These are phyloP conservation scores for Lactarius deliciosus DNA, from an alignment of 768 basidiomycete species.

Conservation along the genomic window DNA sequence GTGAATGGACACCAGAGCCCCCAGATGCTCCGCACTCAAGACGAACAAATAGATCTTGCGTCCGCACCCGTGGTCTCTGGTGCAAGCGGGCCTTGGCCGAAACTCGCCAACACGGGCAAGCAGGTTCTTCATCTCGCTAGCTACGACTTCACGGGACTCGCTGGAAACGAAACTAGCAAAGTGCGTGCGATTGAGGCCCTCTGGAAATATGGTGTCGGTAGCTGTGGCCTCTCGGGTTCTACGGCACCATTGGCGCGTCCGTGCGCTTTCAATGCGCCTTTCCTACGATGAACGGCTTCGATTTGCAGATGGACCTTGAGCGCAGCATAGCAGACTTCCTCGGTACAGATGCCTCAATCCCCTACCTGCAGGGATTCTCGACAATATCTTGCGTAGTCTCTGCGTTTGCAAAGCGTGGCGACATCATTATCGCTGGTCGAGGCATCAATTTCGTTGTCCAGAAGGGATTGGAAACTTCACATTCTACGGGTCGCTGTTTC, in stretches of 20 bases:
- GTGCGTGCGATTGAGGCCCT: conserved; percentile 81
- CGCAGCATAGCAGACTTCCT: too few species aligned
- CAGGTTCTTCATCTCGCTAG: conserved; percentile 81
- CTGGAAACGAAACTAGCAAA: conserved; percentile 88
- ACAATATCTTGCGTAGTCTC: too few species aligned
- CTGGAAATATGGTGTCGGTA: conserved; percentile 89
- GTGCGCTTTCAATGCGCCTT: neutral
- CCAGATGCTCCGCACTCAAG: conserved; percentile 61
- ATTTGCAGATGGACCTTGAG: too few species aligned
- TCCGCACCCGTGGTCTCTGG: conserved; percentile 78
- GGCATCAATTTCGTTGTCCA: too few species aligned
- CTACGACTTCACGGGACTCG: conserved; percentile 88
- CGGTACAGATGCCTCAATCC: too few species aligned
- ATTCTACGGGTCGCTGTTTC: too few species aligned
- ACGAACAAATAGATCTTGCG: conserved; percentile 65
- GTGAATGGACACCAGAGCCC: conserved; percentile 82
- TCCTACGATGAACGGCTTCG: too few species aligned
- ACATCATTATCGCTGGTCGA: too few species aligned
- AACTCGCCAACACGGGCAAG: conserved; percentile 66
- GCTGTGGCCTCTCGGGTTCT: conserved; percentile 95
- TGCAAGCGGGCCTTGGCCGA: conserved; percentile 79
- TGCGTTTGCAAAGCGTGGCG: too few species aligned
- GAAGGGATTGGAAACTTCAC: too few species aligned
- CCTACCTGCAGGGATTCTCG: too few species aligned
- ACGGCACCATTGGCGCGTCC: conserved; percentile 85